These are phyloP conservation scores for Sporobolomyces phaffii DNA, from an alignment of 768 basidiomycete genomes.

Conservation along the genomic window DNA sequence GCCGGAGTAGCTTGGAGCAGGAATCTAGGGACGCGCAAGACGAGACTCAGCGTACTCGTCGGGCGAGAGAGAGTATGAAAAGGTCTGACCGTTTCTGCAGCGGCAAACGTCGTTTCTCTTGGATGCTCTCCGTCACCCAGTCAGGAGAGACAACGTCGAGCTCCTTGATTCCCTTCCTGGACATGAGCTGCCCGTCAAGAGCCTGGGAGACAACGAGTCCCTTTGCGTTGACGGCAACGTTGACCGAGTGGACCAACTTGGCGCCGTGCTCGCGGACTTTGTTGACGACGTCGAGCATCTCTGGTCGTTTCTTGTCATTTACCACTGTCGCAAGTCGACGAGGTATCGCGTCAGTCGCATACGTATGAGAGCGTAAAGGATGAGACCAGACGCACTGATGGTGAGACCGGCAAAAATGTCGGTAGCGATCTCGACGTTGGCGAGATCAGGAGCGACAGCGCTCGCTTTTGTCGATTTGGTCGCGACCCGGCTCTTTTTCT, in stretches of 20 bases:
- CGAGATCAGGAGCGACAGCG: slow-evolving; percentile 57
- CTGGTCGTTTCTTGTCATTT: slow-evolving; percentile 45
- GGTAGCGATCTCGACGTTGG: slow-evolving; percentile 57
- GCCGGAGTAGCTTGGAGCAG: slow-evolving; percentile 13
- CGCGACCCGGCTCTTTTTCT: slow-evolving; percentile 26
- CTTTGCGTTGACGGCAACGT: slow-evolving; percentile 1
- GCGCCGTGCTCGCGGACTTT: slow-evolving; percentile 50
- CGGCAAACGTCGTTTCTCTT: background rate
- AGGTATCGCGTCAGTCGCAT: background rate
- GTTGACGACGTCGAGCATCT: slow-evolving; percentile 64
- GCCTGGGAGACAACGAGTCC: slow-evolving; percentile 16
- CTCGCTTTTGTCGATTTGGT: slow-evolving; percentile 53
- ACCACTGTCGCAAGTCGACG: slow-evolving; percentile 47
- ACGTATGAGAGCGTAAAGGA: background rate
- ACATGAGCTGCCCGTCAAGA: background rate
- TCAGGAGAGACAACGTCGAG: slow-evolving; percentile 21
- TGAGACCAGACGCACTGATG: slow-evolving; percentile 59
- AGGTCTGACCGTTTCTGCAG: slow-evolving; percentile 33
- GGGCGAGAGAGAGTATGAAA: too few species aligned
- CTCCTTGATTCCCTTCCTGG: background rate
- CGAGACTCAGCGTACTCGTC: background rate
- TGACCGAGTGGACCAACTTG: background rate
- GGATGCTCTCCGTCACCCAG: slow-evolving; percentile 33
- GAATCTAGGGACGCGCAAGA: background rate
- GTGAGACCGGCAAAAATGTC: slow-evolving; percentile 66